Evolutionary conservation across 169 alveolate genomes (phyloP).

Genomic region (Ichthyophthirius multifiliis): DNA sequence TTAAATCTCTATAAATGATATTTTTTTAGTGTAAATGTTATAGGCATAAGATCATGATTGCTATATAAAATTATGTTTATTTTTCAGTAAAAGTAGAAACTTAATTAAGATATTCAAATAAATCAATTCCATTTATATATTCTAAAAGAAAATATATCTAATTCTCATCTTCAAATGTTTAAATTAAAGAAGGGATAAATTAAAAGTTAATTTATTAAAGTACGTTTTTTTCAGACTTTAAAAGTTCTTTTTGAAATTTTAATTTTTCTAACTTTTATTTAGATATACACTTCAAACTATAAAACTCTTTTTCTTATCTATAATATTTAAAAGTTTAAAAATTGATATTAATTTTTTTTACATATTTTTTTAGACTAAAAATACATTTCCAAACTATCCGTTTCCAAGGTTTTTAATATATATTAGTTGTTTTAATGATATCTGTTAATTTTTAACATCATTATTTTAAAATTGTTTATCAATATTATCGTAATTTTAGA

Average conservation of each 20-base stretch:
- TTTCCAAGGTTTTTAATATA: neutral
- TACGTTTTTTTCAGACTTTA: slow-evolving; percentile 45
- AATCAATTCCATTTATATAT: slow-evolving; percentile 28
- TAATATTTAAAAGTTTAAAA: neutral
- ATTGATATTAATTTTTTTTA: neutral
- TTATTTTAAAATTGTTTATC: no score
- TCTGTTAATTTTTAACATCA: no score
- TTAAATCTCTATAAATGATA: slow-evolving; percentile 38
- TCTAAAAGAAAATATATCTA: slow-evolving; percentile 65
- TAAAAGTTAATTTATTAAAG: slow-evolving; percentile 66
- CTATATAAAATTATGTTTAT: neutral
- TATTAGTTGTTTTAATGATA: no score
- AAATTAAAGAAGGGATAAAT: slow-evolving; percentile 59
- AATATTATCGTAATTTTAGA: no score
- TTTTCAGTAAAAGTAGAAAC: neutral
- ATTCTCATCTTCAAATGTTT: slow-evolving; percentile 54
- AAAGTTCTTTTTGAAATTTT: neutral
- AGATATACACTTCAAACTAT: neutral
- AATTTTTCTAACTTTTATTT: neutral
- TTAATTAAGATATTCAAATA: neutral
- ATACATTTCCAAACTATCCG: neutral
- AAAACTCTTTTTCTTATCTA: neutral
- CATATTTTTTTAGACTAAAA: neutral
- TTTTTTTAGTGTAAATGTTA: neutral
- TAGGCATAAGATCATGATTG: neutral